Evolutionary conservation across 495 filamentous ascomycete genomes (phyloP), one percentile per base, ranked within the genome.

Genomic region (Penicillium odoratum): DNA sequence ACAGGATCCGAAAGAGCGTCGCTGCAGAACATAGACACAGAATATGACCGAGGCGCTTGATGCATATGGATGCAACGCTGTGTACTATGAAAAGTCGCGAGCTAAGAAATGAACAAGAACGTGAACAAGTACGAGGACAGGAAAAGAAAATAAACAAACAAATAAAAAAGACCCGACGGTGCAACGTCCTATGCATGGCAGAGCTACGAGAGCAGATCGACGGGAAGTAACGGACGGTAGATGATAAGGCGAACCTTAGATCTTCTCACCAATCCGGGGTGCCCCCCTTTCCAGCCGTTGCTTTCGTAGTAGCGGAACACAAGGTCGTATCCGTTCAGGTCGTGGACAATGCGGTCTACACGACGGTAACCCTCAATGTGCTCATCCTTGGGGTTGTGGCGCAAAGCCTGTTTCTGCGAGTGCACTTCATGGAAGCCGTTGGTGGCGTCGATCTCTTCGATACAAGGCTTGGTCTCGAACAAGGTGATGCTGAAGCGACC

Each of bases 261-360:
- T 70, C 57, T 75, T 66, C 75, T 89, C 86, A 50, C 91, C 91
- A 66, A 96, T 78, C 58, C 89, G 80, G 57, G 89, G 85, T 54
- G 78, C 80, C 60, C 88, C 61, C 90, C 91, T 73, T 87, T 85
- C 93, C 92, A 98, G 62, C 89, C 93, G 62, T 93, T 83, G 53
- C 92, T 85, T 78, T 97, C 93, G 70, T 95, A 99, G 79, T 91
- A 97, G 56, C 93, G 85, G 76, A 99, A 99, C 48, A 99, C 88
- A 33, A 98, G 81, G 73, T 98, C 92, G 69, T 99, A 99, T 34
- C 94, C 95, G 66, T 99, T 93, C 60, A 99, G 83, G 64, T 98
- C 94, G 68, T 99, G 95, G 33, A 98, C 91, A 59, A 98, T 97
- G 52, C 92, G 88, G 68, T 99, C 95, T 44, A 96, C 85, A 26